Base-by-base conservation (phyloP, 441 rosid species). In the Isatis lusitanica region DNA sequence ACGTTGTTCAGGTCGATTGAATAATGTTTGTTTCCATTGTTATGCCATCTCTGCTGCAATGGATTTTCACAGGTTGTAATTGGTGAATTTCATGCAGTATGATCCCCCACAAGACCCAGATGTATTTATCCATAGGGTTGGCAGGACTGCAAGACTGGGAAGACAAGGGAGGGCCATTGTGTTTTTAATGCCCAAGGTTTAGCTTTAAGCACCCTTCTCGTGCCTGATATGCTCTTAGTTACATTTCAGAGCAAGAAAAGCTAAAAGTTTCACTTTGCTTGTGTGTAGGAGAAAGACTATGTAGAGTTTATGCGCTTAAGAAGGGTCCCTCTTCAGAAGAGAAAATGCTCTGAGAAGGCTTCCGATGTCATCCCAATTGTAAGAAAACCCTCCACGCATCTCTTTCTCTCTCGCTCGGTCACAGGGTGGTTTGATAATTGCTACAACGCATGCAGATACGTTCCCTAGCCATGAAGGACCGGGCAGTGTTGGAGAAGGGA, bases 401-500 rank as follows among this genome's bases (percentile, higher is more conserved):
- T 36, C 33, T 77, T 13, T 30, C 66, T 44, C 59, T n/a, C 47
- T 57, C 46, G 16, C 58, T 48, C 39, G 24, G 64, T 59, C 31
- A 35, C 6, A 42, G 43, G 61, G 76, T 46, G 70, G 5, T 5
- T 33, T 33, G 57, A 10, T 40, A 53, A 16, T 15, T 47, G 51
- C 48, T 40, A 36, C 21, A 68, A 65, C 63, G 66, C 78, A 62
- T 80, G 77, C 86, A 92, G 97, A 83, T 94, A 70, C 85, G 92
- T 5, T 68, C 87, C 63, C 86, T 87, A 57, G 97, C 97, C 40
- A 85, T 18, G 77, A 84, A 85, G 70, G 98, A 94, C 67, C 86
- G 97, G 4, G 91, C 86, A 82, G 92, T 94, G 73, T 86, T 94
- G 94, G 97, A 88, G 84, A 94, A 94, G 76, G 97, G 97, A 76